phyloP scores from a whole-genome alignment of 768 basidiomycete species.

The Agrocybe praecox region DNA sequence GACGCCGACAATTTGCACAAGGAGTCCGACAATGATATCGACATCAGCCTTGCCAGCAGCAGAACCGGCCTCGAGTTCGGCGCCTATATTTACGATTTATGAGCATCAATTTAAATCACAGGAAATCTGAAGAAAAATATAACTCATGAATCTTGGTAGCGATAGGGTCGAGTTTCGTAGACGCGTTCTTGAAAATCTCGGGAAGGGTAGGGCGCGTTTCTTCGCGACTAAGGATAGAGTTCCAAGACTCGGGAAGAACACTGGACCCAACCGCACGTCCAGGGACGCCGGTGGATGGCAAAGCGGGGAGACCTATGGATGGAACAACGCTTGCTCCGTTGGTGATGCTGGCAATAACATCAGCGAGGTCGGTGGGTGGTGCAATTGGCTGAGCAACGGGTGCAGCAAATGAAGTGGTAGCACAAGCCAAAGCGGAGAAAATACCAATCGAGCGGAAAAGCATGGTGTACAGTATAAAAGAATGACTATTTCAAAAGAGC shows the following conservation, averaged over 20 bases:
- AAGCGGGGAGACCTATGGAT: too few species aligned
- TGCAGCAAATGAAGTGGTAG: not conserved
- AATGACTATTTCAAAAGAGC: not conserved
- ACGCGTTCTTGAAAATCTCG: constrained; percentile 11
- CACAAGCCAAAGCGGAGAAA: not conserved
- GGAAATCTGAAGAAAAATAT: not conserved
- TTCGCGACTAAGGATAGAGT: not conserved
- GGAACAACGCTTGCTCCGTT: too few species aligned
- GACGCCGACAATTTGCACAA: constrained; percentile 16
- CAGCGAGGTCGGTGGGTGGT: not conserved
- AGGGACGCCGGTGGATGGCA: too few species aligned
- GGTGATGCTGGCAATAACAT: not conserved
- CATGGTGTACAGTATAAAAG: not conserved
- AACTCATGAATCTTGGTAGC: constrained; percentile 18
- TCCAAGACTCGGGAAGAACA: too few species aligned
- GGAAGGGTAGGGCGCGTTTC: constrained; percentile 7
- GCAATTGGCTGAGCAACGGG: not conserved
- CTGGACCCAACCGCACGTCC: too few species aligned
- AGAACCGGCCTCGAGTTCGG: constrained; percentile 5
- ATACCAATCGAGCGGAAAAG: not conserved
- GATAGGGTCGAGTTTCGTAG: constrained; percentile 11
- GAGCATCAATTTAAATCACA: not conserved
- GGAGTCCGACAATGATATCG: constrained; percentile 14
- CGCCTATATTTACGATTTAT: not conserved
- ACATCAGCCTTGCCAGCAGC: constrained; percentile 16